These are phyloP conservation scores for Eucalyptus virginea DNA, from an alignment of 345 rosid genomes.

Conservation along the genomic window DNA sequence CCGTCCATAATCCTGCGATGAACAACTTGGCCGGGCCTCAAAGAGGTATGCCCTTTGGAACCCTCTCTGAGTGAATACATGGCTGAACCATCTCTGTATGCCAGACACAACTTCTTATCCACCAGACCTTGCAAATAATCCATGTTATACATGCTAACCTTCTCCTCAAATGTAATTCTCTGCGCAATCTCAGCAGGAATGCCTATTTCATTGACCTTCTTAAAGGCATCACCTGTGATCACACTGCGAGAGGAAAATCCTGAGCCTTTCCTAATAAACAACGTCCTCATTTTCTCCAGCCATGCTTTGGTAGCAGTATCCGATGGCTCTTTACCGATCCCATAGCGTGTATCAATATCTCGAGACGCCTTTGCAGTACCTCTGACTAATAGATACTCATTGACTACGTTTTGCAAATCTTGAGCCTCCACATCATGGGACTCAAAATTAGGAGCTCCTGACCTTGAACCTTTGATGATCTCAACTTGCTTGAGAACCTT, in stretches of 20 bases:
- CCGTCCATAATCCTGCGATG: slow-evolving; percentile 91
- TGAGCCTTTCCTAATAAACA: slow-evolving; percentile 86
- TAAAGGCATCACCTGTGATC: slow-evolving; percentile 87
- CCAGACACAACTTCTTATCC: slow-evolving; percentile 61
- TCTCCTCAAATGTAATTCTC: slow-evolving; percentile 85
- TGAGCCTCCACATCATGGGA: slow-evolving; percentile 70
- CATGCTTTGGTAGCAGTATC: slow-evolving; percentile 78
- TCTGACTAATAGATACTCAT: slow-evolving; percentile 67
- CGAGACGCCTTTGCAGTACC: slow-evolving; percentile 68
- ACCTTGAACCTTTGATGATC: slow-evolving; percentile 57
- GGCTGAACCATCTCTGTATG: slow-evolving; percentile 65
- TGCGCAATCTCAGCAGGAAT: slow-evolving; percentile 81
- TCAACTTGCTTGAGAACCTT: slow-evolving; percentile 69
- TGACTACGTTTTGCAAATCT: slow-evolving; percentile 61
- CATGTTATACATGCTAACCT: slow-evolving; percentile 58
- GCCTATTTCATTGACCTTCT: slow-evolving; percentile 72
- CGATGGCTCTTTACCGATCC: slow-evolving; percentile 35
- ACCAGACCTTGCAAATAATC: slow-evolving; percentile 56
- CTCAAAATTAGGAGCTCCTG: slow-evolving; percentile 78
- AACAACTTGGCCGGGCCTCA: slow-evolving; percentile 76
- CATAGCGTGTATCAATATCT: slow-evolving; percentile 46
- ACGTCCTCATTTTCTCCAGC: slow-evolving; percentile 80
- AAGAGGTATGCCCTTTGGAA: slow-evolving; percentile 75
- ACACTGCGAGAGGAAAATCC: slow-evolving; percentile 98
- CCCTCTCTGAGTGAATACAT: slow-evolving; percentile 83